Evolutionary conservation across 345 rosid species (phyloP).

Genomic region (Cardamine resedifolia): DNA sequence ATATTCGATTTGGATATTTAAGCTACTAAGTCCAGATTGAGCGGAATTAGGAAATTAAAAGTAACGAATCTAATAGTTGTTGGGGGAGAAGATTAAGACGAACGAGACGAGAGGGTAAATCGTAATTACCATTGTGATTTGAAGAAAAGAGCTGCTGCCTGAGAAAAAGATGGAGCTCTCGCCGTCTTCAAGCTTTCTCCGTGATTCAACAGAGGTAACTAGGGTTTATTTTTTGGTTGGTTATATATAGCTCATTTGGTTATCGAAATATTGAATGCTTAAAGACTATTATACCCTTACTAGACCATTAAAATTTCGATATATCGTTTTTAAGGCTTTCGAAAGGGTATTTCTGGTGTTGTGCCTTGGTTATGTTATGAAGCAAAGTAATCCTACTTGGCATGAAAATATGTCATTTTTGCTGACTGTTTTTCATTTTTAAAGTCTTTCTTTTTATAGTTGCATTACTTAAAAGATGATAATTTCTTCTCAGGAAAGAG

Average conservation of each 20-base stretch:
- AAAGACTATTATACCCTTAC: not conserved
- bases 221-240: not conserved
- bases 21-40: not conserved
- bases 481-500: no score
- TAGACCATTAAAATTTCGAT: no score
- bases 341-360: no score
- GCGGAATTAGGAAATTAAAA: not conserved
- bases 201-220: not conserved
- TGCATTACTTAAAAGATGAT: no score
- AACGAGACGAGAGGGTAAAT: not conserved
- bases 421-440: no score
- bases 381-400: no score
- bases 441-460: no score
- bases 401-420: no score
- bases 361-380: no score
- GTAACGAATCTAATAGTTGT: not conserved
- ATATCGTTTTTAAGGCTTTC: no score
- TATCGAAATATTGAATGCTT: not conserved
- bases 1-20: no score
- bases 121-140: constrained; percentile 4
- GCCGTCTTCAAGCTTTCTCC: constrained; percentile 19
- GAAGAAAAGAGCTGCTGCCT: not conserved
- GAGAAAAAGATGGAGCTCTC: not conserved
- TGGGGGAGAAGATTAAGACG: not conserved
- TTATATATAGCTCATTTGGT: not conserved